phyloP scores from a whole-genome alignment of 106 monocot genomes.

The Ottelia alismoides region DNA sequence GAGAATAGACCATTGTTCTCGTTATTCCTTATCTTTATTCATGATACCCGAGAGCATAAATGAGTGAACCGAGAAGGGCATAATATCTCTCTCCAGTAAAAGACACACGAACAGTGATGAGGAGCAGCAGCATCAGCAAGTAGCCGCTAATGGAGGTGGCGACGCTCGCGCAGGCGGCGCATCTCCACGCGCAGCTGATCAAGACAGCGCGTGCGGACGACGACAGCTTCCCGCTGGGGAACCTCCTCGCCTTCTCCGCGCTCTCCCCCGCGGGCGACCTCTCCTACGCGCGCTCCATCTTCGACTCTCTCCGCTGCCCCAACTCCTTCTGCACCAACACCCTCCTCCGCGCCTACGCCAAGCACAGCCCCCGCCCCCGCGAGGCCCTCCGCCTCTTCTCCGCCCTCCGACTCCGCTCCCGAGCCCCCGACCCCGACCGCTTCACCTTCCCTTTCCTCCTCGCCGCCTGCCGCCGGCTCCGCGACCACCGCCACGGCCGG shows the following conservation, averaged over 20 bases:
- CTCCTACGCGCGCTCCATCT: constrained; percentile 13
- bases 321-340: constrained; percentile 12
- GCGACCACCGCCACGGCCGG: not conserved
- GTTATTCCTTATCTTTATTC: no score
- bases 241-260: constrained; percentile 6
- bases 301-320: constrained; percentile 3
- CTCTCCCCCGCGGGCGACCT: constrained; percentile 5
- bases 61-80: no score
- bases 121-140: no score
- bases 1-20: no score
- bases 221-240: not conserved
- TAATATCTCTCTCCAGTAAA: no score
- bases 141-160: constrained; percentile 5
- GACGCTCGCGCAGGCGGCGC: constrained; percentile 12
- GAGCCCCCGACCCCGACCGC: constrained; percentile 3
- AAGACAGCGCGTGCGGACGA: constrained; percentile 3
- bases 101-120: no score
- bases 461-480: constrained; percentile 11
- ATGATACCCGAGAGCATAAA: no score
- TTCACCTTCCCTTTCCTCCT: constrained; percentile 24
- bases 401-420: not conserved
- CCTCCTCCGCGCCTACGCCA: constrained; percentile 10
- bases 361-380: constrained; percentile 1
- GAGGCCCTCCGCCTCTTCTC: not conserved
- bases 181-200: constrained; percentile 17